A percentile compares a stretch with the other conserved stretches of the same genome.
These are phyloP conservation scores for Metschnikowia anglica DNA, from an alignment of 805 yeast genomes.

Conservation along the genomic window DNA sequence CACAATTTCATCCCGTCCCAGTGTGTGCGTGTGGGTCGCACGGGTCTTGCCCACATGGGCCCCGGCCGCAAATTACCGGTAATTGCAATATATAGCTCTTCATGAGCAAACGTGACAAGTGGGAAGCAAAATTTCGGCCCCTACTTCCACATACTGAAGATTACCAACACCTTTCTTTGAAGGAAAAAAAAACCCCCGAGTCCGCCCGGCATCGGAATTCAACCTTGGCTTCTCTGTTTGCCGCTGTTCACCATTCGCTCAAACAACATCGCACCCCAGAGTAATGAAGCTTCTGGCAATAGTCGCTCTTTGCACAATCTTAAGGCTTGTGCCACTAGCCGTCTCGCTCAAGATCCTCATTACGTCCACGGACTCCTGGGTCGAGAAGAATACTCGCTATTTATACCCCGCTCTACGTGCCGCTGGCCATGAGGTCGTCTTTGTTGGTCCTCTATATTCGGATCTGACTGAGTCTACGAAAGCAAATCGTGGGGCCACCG, in stretches of 20 bases:
- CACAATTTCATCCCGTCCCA: too few relatives aligned
- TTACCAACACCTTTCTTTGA: too few relatives aligned
- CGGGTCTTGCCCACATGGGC: too few relatives aligned
- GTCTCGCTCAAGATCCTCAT: conserved; percentile 30
- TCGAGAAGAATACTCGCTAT: conserved; percentile 32
- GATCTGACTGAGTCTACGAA: background rate
- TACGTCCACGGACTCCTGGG: conserved; percentile 40
- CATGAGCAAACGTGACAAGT: too few relatives aligned
- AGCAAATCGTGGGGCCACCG: conserved; percentile 1
- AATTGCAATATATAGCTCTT: too few relatives aligned
- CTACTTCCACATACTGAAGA: too few relatives aligned
- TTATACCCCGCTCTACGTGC: conserved; percentile 30
- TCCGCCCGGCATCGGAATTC: too few relatives aligned
- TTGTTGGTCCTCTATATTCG: conserved; percentile 32
- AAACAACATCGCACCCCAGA: background rate
- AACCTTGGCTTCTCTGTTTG: too few relatives aligned
- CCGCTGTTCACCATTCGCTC: background rate
- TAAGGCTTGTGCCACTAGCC: conserved; percentile 5
- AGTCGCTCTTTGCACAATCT: background rate
- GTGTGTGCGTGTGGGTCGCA: too few relatives aligned
- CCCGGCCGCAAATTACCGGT: too few relatives aligned
- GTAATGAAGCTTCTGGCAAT: background rate
- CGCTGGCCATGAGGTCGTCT: conserved; percentile 32
- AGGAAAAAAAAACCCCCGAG: too few relatives aligned
- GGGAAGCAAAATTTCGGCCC: too few relatives aligned